Conservation (phyloP, 768 basidiomycete species). For the Exidia glandulosa region DNA sequence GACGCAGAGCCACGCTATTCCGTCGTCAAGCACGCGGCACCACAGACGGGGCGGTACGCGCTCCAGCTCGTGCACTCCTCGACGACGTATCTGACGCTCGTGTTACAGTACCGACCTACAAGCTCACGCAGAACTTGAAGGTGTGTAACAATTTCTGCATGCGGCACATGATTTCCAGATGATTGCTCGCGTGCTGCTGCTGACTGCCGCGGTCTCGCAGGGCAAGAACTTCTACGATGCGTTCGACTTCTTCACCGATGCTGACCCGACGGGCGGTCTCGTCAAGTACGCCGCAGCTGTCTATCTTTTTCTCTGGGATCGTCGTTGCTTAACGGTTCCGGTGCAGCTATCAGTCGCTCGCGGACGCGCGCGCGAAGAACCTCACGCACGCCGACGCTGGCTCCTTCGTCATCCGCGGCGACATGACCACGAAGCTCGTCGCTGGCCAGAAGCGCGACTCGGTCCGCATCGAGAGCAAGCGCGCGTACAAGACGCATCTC, state of each 20-base stretch:
- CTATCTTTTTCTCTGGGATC: not conserved
- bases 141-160: too few species aligned
- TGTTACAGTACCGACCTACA: not conserved
- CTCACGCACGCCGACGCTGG: slow-evolving; percentile 44
- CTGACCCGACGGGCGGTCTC: not conserved
- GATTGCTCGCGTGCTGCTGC: not conserved
- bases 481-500: slow-evolving; percentile 41
- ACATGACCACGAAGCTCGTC: slow-evolving; percentile 34
- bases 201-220: not conserved
- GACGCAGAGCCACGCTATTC: not conserved
- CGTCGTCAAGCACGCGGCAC: not conserved
- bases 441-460: slow-evolving; percentile 47
- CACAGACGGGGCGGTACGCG: not conserved
- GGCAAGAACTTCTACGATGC: not conserved
- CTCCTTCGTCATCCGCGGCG: slow-evolving; percentile 46
- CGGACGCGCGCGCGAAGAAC: slow-evolving; percentile 19
- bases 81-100: not conserved
- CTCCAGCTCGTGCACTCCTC: not conserved
- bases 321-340: not conserved
- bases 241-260: not conserved
- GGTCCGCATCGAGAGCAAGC: slow-evolving; percentile 43
- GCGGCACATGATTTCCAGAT: too few species aligned
- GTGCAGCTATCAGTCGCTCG: not conserved
- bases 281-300: not conserved
- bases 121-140: too few species aligned